Conservation (phyloP, 2,329 filamentous ascomycete genomes). For the Colletotrichum somersetense region DNA sequence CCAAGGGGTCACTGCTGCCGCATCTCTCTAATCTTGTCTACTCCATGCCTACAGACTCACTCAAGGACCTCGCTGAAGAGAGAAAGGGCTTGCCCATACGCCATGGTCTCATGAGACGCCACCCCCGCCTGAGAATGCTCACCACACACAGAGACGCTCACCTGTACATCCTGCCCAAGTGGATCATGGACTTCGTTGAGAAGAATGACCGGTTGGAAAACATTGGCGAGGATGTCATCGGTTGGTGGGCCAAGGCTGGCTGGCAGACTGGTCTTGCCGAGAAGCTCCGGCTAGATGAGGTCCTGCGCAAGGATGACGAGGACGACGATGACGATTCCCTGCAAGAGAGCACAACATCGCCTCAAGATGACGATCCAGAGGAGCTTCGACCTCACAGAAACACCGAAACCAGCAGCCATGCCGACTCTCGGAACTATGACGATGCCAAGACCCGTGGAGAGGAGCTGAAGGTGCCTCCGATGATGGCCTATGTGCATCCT, state of each 20-base stretch:
- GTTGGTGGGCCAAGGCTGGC: slow-evolving; percentile 94
- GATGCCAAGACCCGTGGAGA: slow-evolving; percentile 45
- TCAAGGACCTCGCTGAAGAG: slow-evolving; percentile 85
- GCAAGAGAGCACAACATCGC: slow-evolving; percentile 48
- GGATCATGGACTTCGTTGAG: slow-evolving; percentile 87
- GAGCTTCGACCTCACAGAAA: slow-evolving; percentile 38
- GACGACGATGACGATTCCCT: slow-evolving; percentile 54
- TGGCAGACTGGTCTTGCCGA: slow-evolving; percentile 87
- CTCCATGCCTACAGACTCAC: slow-evolving; percentile 87
- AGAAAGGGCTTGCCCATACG: slow-evolving; percentile 80
- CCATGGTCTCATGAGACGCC: slow-evolving; percentile 79
- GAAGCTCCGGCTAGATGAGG: slow-evolving; percentile 79
- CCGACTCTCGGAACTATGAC: slow-evolving; percentile 37
- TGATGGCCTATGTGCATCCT: slow-evolving; percentile 87
- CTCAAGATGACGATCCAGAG: slow-evolving; percentile 43
- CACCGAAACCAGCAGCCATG: slow-evolving; percentile 13
- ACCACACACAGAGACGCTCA: slow-evolving; percentile 91
- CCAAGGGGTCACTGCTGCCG: slow-evolving; percentile 73
- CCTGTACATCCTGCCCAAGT: slow-evolving; percentile 93
- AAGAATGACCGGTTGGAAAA: slow-evolving; percentile 86
- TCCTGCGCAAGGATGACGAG: slow-evolving; percentile 65
- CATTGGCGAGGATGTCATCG: slow-evolving; percentile 90
- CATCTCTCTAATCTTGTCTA: slow-evolving; percentile 84
- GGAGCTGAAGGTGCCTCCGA: slow-evolving; percentile 69
- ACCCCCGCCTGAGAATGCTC: slow-evolving; percentile 83